A percentile compares a stretch with the other conserved stretches of the same genome.
Evolutionary conservation across 169 alveolate species (phyloP).

Genomic region (Besnoitia besnoiti): DNA sequence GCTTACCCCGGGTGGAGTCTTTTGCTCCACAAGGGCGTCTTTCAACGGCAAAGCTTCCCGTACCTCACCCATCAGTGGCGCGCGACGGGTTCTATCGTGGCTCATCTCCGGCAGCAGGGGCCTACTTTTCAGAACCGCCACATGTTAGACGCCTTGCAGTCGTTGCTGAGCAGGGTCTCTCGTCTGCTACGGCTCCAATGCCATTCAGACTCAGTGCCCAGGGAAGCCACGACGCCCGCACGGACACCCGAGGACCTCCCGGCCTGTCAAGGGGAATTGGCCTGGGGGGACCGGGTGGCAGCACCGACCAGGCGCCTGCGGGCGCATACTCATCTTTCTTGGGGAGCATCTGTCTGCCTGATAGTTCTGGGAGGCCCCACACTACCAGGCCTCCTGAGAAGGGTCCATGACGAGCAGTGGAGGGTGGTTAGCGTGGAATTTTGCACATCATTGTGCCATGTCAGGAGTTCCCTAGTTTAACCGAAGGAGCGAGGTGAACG

Average conservation of each 20-base stretch:
- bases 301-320: too few species aligned
- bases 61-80: not conserved
- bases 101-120: not conserved
- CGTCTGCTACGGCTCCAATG: not conserved
- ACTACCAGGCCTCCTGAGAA: too few species aligned
- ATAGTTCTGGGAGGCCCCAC: not conserved
- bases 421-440: too few species aligned
- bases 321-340: too few species aligned
- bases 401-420: too few species aligned
- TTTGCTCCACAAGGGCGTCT: not conserved
- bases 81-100: not conserved
- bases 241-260: not conserved
- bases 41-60: not conserved
- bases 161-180: not conserved
- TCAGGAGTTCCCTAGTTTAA: too few species aligned
- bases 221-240: not conserved
- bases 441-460: too few species aligned
- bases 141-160: not conserved
- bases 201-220: not conserved
- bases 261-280: not conserved
- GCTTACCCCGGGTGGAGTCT: not conserved
- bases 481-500: too few species aligned
- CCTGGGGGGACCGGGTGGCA: too few species aligned
- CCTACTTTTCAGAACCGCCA: not conserved
- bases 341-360: not conserved